Percentiles rank a stretch among this genome's conserved stretches.
Evolutionary conservation across 495 filamentous ascomycete genomes (phyloP).

Genomic region (Podospora appendiculata): DNA sequence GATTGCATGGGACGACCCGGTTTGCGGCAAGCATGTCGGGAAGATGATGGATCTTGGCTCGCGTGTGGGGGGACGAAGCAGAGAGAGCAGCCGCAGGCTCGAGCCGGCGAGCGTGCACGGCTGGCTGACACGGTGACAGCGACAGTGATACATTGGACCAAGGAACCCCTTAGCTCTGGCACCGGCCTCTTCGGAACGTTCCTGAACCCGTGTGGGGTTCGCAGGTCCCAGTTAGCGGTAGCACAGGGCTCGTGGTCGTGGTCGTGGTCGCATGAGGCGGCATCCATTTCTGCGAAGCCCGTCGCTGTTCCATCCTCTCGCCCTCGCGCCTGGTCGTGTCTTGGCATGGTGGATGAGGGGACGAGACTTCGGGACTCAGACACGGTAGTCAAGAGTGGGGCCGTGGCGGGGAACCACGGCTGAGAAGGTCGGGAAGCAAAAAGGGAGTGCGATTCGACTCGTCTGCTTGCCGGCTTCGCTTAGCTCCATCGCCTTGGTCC

Average conservation of each 20-base stretch:
- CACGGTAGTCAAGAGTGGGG: slow-evolving; percentile 36
- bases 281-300: background rate
- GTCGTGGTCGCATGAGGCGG: background rate
- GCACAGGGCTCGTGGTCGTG: background rate
- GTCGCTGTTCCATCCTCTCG: too few species aligned
- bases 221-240: too few species aligned
- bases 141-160: too few species aligned
- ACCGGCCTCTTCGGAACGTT: too few species aligned
- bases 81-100: too few species aligned
- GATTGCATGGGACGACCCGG: slow-evolving; percentile 6
- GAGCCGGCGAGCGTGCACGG: too few species aligned
- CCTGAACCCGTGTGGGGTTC: too few species aligned
- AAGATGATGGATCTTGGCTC: background rate
- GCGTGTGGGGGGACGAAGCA: background rate
- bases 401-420: slow-evolving; percentile 19
- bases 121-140: too few species aligned
- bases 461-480: too few species aligned
- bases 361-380: slow-evolving; percentile 22
- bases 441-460: background rate
- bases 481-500: too few species aligned
- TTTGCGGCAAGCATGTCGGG: slow-evolving; percentile 22
- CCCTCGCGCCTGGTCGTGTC: background rate
- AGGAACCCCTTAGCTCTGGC: too few species aligned
- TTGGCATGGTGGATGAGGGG: slow-evolving; percentile 13
- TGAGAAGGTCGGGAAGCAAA: slow-evolving; percentile 7